These are phyloP conservation scores for Plantago coronopus DNA, from an alignment of 305 asterid genomes.

Conservation along the genomic window DNA sequence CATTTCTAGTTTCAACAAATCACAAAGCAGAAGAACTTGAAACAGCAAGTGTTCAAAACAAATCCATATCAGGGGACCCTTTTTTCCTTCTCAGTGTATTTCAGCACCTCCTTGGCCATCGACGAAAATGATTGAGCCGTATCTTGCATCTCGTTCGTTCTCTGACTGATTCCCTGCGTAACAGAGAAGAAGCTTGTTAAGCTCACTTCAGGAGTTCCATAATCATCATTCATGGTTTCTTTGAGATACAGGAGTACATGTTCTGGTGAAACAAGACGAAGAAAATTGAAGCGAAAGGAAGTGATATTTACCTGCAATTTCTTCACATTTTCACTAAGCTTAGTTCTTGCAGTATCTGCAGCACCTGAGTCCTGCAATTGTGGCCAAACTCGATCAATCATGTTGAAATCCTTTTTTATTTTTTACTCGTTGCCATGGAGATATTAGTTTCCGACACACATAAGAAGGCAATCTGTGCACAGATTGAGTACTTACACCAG, in stretches of 20 bases:
- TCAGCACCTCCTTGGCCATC: slow-evolving; percentile 76
- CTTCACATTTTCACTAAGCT: slow-evolving; percentile 72
- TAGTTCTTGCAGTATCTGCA: slow-evolving; percentile 56
- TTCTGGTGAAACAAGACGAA: not conserved
- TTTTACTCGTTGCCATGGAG: no score
- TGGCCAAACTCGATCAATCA: not conserved
- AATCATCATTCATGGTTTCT: not conserved
- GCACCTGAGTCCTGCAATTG: slow-evolving; percentile 61
- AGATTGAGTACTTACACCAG: slow-evolving; percentile 51
- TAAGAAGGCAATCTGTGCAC: not conserved
- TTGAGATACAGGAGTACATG: not conserved
- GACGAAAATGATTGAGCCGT: slow-evolving; percentile 76
- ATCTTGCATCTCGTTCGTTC: slow-evolving; percentile 86
- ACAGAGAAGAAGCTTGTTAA: not conserved
- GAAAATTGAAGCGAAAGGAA: not conserved
- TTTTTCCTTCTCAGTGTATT: slow-evolving; percentile 57
- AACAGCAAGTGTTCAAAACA: not conserved
- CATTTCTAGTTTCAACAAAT: not conserved
- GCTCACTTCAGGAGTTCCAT: not conserved
- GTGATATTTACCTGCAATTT: slow-evolving; percentile 81
- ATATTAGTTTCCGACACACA: not conserved
- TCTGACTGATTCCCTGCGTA: slow-evolving; percentile 70
- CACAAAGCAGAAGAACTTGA: not conserved
- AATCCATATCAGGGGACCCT: slow-evolving; percentile 13
- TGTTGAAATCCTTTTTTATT: no score